Conservation (phyloP, 1,139 yeast species). For the Hansenula sp. region DNA sequence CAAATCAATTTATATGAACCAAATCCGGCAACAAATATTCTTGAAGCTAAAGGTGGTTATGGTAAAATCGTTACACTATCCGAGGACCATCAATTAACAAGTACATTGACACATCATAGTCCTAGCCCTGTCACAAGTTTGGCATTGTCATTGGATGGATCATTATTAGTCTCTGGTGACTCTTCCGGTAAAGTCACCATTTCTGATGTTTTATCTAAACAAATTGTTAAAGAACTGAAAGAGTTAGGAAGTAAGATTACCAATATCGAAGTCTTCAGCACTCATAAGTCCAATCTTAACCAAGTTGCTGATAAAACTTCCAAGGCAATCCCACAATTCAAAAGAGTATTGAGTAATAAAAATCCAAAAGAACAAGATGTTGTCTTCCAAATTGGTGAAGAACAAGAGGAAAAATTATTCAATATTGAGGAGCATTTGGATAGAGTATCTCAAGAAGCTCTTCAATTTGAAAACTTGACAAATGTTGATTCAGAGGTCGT, state of each 20-base stretch:
- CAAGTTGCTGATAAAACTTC: conserved; percentile 15
- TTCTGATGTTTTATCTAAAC: conserved; percentile 74
- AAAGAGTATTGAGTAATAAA: conserved; percentile 46
- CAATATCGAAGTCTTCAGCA: conserved; percentile 31
- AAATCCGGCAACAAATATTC: conserved; percentile 36
- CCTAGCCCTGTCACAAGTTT: conserved; percentile 45
- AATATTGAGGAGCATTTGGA: conserved; percentile 42
- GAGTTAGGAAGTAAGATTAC: conserved; percentile 39
- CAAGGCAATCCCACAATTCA: conserved; percentile 47
- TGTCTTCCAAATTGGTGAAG: conserved; percentile 37
- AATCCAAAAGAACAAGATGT: conserved; percentile 48
- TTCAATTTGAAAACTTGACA: conserved; percentile 42
- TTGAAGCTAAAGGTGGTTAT: conserved; percentile 56
- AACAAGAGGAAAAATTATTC: conserved; percentile 23
- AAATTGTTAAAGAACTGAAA: conserved; percentile 63
- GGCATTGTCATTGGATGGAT: conserved; percentile 71
- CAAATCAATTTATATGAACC: conserved; percentile 53
- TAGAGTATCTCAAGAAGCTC: conserved; percentile 46
- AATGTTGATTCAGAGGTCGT: conserved; percentile 34
- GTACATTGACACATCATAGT: conserved; percentile 59
- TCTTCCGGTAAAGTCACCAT: conserved; percentile 59
- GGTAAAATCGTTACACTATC: conserved; percentile 50
- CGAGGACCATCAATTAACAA: conserved; percentile 44
- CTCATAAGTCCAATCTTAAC: conserved; percentile 8
- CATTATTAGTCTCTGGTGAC: conserved; percentile 72